These are phyloP conservation scores for Ogataea populi-albae DNA, from an alignment of 805 yeast species.

Conservation along the genomic window DNA sequence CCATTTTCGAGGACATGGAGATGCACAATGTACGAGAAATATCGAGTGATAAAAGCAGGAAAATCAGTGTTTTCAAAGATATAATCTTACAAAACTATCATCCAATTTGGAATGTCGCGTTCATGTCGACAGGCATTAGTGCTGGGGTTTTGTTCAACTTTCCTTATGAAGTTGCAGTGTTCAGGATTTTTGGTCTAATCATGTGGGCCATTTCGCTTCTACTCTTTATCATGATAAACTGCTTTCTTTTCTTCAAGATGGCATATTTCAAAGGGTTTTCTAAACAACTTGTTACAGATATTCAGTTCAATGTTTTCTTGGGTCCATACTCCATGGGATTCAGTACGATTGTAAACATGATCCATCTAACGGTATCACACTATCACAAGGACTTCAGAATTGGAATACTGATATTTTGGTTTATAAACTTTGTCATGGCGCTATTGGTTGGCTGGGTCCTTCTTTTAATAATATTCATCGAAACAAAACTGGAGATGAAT, in stretches of 20 bases:
- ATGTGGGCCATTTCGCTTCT: conserved; percentile 53
- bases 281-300: conserved; percentile 34
- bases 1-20: not conserved
- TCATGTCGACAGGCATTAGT: conserved; percentile 80
- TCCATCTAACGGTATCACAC: conserved; percentile 40
- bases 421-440: conserved; percentile 57
- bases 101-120: conserved; percentile 65
- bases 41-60: not conserved
- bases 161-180: conserved; percentile 38
- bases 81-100: conserved; percentile 30
- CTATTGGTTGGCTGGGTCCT: conserved; percentile 58
- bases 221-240: conserved; percentile 41
- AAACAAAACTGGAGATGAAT: conserved; percentile 30
- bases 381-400: conserved; percentile 30
- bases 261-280: conserved; percentile 25
- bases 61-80: conserved; percentile 11
- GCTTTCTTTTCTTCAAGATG: conserved; percentile 37
- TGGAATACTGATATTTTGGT: conserved; percentile 60
- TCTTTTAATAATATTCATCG: conserved; percentile 45
- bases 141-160: conserved; percentile 55
- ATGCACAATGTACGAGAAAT: not conserved
- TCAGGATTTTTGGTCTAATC: conserved; percentile 23
- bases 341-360: conserved; percentile 58
- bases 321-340: conserved; percentile 85
- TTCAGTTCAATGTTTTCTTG: conserved; percentile 55